Conservation (phyloP, 164 flowering plant species). For the Buxus sempervirens region DNA sequence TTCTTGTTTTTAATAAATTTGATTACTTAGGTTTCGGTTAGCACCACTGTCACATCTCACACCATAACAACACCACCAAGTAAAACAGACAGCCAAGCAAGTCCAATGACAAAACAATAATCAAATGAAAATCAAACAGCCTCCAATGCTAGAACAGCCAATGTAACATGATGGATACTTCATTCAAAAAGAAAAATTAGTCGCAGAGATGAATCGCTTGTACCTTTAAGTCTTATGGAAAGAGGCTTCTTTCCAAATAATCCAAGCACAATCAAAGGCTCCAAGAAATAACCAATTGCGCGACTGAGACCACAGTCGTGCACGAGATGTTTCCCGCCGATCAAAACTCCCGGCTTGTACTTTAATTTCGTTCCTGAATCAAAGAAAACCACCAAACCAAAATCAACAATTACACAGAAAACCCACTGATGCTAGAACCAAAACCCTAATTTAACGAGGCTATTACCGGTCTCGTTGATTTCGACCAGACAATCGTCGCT, state of each 20-base stretch:
- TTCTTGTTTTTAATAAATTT: too few species aligned
- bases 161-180: too few species aligned
- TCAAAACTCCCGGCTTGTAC: constrained; percentile 80
- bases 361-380: constrained; percentile 72
- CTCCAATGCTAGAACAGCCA: too few species aligned
- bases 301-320: constrained; percentile 83
- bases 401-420: not conserved
- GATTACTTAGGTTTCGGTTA: too few species aligned
- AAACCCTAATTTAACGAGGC: not conserved
- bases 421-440: not conserved
- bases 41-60: too few species aligned
- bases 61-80: too few species aligned
- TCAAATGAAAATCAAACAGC: too few species aligned
- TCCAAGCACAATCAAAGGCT: constrained; percentile 72
- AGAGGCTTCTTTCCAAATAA: constrained; percentile 81
- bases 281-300: constrained; percentile 83
- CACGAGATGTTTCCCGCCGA: constrained; percentile 73
- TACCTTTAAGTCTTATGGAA: constrained; percentile 72
- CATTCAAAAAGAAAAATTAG: too few species aligned
- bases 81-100: too few species aligned
- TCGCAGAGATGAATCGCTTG: not conserved
- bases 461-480: constrained; percentile 80
- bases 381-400: not conserved
- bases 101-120: too few species aligned
- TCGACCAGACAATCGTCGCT: constrained; percentile 71